Evolutionary conservation across 2,329 filamentous ascomycete genomes (phyloP), one percentile per base, ranked within the genome.

Genomic region (Colletotrichum trifolii): DNA sequence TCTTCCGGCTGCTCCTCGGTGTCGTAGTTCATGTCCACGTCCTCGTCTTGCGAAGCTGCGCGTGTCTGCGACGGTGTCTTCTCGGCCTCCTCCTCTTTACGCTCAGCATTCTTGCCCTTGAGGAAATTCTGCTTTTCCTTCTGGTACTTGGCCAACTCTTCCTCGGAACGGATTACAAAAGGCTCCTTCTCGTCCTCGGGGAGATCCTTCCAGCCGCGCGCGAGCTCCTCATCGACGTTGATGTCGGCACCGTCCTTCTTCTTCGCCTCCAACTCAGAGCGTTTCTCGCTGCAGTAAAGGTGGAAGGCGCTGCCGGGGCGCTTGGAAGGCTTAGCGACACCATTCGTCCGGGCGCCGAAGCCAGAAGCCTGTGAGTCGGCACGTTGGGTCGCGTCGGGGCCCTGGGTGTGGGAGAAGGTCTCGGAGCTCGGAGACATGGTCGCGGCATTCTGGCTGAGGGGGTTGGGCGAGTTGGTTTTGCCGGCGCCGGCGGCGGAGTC

Each of bases 121-220:
- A 60, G 54, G 47, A 60, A 66, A 17, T 54, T 60, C 43, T 78
- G 78, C 68, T 79, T 79, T n/a, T 78, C 77, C 73, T 80, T 78
- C 67, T 81, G 77, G 73, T 80, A 80, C 68, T 78, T 74, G 45
- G 64, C 74, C 45, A 79, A 69, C 57, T 77, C 78, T 54, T 77
- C 70, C 58, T 81, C 78, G 54, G 79, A 79, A 25, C 78, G 79
- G 5, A 75, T 69, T 66, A 83, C 78, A 59, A 81, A 87, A 55
- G 82, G 80, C 34, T 85, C 83, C 71, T 81, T 83, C 54, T 83
- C 79, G 25, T 74, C 75, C 48, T 83, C 79, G 4, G 82, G 73
- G 12, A 88, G 77, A 17, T 84, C 81, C 64, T 85, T 83, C 86
- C 86, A 89, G 46, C 78, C 77, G 11, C 80, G 80, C n/a, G 79